Conservation (phyloP, 148 eudicot species). For the Vaccinium myrtillus region DNA sequence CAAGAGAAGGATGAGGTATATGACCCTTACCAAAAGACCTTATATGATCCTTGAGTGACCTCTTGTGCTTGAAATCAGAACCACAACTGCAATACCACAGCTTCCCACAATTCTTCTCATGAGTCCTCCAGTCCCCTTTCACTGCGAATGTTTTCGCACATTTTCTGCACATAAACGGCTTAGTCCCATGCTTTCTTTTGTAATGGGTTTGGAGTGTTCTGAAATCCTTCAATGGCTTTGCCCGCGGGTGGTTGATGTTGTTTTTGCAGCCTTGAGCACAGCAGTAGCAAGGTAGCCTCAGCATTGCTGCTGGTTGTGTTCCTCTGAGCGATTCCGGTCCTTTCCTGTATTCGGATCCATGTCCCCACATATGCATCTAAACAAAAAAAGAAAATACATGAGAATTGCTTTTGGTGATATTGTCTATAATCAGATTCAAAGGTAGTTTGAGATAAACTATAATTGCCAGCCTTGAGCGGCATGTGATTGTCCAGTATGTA, state of each 20-base stretch:
- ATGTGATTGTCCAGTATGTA: too few relatives aligned
- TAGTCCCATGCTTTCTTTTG: conserved; percentile 76
- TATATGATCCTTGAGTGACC: conserved; percentile 76
- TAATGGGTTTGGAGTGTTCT: conserved; percentile 81
- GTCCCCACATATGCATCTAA: conserved; percentile 95
- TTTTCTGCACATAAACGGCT: conserved; percentile 73
- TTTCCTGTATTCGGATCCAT: conserved; percentile 84
- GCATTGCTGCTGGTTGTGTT: conserved; percentile 82
- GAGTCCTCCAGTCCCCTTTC: conserved; percentile 82
- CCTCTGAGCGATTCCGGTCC: conserved; percentile 77
- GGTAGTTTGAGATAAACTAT: not conserved
- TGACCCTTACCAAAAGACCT: conserved; percentile 76
- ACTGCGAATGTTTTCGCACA: conserved; percentile 80
- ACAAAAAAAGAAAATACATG: not conserved
- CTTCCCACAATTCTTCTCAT: conserved; percentile 84
- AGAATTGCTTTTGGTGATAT: not conserved
- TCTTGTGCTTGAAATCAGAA: conserved; percentile 81
- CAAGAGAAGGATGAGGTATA: conserved; percentile 47
- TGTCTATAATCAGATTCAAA: not conserved
- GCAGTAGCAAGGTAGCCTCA: conserved; percentile 78
- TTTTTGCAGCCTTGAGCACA: conserved; percentile 72
- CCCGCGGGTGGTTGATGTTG: conserved; percentile 80
- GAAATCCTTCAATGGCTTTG: conserved; percentile 77
- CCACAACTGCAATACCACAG: conserved; percentile 79
- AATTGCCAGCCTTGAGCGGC: too few relatives aligned